Percentiles rank a stretch among this genome's conserved stretches.
Conservation (phyloP, 192 early-diverging fungal species). For the Gonapodya prolifera region DNA sequence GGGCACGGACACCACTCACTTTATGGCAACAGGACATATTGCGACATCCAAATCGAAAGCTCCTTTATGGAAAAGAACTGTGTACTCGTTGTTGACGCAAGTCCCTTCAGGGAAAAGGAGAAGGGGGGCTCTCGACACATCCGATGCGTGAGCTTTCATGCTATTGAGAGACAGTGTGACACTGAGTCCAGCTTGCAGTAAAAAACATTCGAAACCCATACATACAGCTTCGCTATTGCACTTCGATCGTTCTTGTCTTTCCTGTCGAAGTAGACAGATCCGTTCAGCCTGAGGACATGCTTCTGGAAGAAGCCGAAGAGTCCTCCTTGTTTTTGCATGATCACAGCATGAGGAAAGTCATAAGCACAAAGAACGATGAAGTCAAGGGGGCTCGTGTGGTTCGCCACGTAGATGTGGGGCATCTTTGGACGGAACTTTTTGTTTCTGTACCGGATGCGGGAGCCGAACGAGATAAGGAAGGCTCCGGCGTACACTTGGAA, state of each 20-base stretch:
- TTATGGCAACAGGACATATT: slow-evolving; percentile 36
- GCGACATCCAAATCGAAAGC: slow-evolving; percentile 36
- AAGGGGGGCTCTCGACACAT: slow-evolving; percentile 23
- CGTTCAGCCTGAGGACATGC: slow-evolving; percentile 28
- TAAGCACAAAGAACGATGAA: slow-evolving; percentile 32
- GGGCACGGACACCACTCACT: slow-evolving; percentile 9
- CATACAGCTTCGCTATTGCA: slow-evolving; percentile 26
- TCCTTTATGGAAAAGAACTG: slow-evolving; percentile 46
- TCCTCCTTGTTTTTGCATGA: slow-evolving; percentile 32
- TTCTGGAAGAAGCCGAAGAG: slow-evolving; percentile 36
- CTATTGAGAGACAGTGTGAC: slow-evolving; percentile 17
- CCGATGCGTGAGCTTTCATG: slow-evolving; percentile 29
- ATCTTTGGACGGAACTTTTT: slow-evolving; percentile 16
- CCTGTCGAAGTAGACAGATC: slow-evolving; percentile 33
- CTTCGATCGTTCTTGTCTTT: slow-evolving; percentile 38
- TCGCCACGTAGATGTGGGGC: slow-evolving; percentile 41
- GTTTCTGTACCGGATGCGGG: slow-evolving; percentile 24
- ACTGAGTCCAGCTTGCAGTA: background rate
- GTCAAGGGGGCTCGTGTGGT: slow-evolving; percentile 40
- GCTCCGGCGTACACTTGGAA: slow-evolving; percentile 33
- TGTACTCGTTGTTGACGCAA: slow-evolving; percentile 45
- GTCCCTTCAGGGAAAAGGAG: slow-evolving; percentile 46
- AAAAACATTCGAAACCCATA: background rate
- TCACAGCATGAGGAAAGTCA: slow-evolving; percentile 36
- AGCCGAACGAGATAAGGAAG: slow-evolving; percentile 35